Base-by-base conservation (phyloP, 2,329 filamentous ascomycete species). In the Zasmidium angulare region DNA sequence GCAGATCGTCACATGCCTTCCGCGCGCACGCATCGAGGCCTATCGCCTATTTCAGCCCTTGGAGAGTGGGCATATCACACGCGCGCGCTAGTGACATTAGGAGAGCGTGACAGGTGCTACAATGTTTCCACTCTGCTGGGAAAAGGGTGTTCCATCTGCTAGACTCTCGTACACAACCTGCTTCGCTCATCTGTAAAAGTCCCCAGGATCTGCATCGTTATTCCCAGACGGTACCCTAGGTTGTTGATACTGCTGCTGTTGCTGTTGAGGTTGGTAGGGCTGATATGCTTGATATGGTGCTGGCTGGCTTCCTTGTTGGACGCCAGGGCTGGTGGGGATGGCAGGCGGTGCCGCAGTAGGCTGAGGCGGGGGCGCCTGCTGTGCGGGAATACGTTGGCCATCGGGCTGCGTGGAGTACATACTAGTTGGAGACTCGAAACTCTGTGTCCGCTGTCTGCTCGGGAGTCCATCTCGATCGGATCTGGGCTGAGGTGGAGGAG, bases 121-220 rank as follows among this genome's bases (percentile, higher is more conserved):
- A 20, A 19, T 53, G 3, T 43, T 54, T 46, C 53, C 40, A 29
- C 19, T 31, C 20, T 22, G n/a, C n/a, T 47, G n/a, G 53, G 31
- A 55, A 20, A n/a, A n/a, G n/a, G n/a, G n/a, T n/a, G n/a, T n/a
- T n/a, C n/a, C n/a, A n/a, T n/a, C n/a, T n/a, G n/a, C n/a, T n/a
- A n/a, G n/a, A n/a, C n/a, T n/a, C n/a, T n/a, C n/a, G n/a, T n/a
- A n/a, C n/a, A n/a, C n/a, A n/a, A n/a, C n/a, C n/a, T n/a, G n/a
- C n/a, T n/a, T n/a, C n/a, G n/a, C n/a, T 65, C 46, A 74, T 55
- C 73, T 62, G 63, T 74, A 74, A 57, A 69, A 74, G 53, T 73
- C 72, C 23, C 69, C 71, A 48, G 71, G 71, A 67, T 75, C 73
- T 48, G 61, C 69, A n/a, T 63, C 63, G 43, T 59, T 58, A 21